These are phyloP conservation scores for Strigomonas culicis DNA, from an alignment of 208 protist species.

Conservation along the genomic window DNA sequence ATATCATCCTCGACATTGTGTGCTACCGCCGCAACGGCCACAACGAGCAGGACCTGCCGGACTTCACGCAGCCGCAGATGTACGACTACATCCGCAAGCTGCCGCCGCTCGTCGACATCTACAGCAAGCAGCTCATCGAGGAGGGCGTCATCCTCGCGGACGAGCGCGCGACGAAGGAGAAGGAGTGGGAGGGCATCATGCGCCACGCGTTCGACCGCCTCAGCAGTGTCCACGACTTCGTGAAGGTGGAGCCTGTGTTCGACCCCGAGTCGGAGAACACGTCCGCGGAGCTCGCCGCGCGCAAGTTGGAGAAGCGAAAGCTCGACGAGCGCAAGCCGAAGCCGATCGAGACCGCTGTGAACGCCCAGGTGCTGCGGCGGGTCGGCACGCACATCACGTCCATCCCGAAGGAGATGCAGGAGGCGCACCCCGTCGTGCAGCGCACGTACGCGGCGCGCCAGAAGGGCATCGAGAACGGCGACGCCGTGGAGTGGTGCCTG, in stretches of 20 bases:
- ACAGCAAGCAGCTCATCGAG: slow-evolving; percentile 76
- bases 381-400: slow-evolving; percentile 82
- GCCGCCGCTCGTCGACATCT: slow-evolving; percentile 85
- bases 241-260: slow-evolving; percentile 68
- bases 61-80: slow-evolving; percentile 96
- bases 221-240: slow-evolving; percentile 79
- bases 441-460: slow-evolving; percentile 85
- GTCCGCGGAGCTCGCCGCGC: slow-evolving; percentile 37
- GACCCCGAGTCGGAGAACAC: slow-evolving; percentile 75
- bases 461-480: slow-evolving; percentile 83
- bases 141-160: slow-evolving; percentile 78
- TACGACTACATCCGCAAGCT: slow-evolving; percentile 93
- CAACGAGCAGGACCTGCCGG: slow-evolving; percentile 97
- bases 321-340: slow-evolving; percentile 26
- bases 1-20: slow-evolving; percentile 97
- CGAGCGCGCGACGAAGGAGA: slow-evolving; percentile 56
- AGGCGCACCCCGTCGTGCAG: slow-evolving; percentile 85
- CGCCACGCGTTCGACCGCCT: slow-evolving; percentile 80
- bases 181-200: slow-evolving; percentile 63
- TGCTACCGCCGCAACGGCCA: slow-evolving; percentile 97
- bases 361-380: slow-evolving; percentile 44
- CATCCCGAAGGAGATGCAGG: slow-evolving; percentile 84
- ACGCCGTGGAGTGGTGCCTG: slow-evolving; percentile 94
- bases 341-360: slow-evolving; percentile 66
- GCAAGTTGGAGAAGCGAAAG: slow-evolving; percentile 29